Evolutionary conservation across 2,329 filamentous ascomycete species (phyloP).

Genomic region (Fusarium mangiferae): DNA sequence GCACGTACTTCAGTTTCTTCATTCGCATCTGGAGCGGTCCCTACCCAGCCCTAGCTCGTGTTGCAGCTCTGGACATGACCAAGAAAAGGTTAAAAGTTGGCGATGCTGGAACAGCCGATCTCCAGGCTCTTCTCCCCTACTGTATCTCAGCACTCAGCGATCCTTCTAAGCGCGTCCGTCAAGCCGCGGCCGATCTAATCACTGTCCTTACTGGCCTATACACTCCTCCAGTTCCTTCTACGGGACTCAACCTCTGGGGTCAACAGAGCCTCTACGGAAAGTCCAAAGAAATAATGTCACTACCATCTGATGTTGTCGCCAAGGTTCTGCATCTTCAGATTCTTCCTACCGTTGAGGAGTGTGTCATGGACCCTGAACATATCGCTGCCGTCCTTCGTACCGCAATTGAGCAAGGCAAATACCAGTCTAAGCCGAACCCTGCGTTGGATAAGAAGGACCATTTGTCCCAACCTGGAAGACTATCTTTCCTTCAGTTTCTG

Average conservation of each 20-base stretch:
- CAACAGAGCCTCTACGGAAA: slow-evolving; percentile 73
- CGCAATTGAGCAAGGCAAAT: slow-evolving; percentile 55
- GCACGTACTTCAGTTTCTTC: slow-evolving; percentile 80
- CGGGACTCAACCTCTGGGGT: slow-evolving; percentile 66
- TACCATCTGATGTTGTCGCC: slow-evolving; percentile 66
- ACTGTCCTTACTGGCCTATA: slow-evolving; percentile 65
- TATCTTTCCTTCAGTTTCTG: slow-evolving; percentile 76
- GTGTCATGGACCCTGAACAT: slow-evolving; percentile 79
- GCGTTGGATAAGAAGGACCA: slow-evolving; percentile 63
- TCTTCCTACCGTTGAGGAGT: slow-evolving; percentile 85
- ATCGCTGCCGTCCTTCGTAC: slow-evolving; percentile 69
- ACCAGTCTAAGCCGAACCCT: slow-evolving; percentile 46
- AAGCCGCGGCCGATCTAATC: slow-evolving; percentile 76
- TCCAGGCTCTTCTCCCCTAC: slow-evolving; percentile 88
- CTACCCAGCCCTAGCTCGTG: slow-evolving; percentile 74
- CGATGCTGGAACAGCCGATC: slow-evolving; percentile 65
- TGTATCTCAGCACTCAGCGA: slow-evolving; percentile 79
- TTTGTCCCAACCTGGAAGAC: slow-evolving; percentile 69
- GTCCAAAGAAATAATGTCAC: slow-evolving; percentile 62
- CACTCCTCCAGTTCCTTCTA: slow-evolving; percentile 48
- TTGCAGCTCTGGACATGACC: slow-evolving; percentile 74
- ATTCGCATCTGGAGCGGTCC: slow-evolving; percentile 78
- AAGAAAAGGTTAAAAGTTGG: slow-evolving; percentile 65
- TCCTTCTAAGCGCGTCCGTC: slow-evolving; percentile 78
- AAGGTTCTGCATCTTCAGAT: slow-evolving; percentile 74